These are phyloP conservation scores for Xylaria arbuscula DNA, from an alignment of 2,329 filamentous ascomycete genomes.

Conservation along the genomic window DNA sequence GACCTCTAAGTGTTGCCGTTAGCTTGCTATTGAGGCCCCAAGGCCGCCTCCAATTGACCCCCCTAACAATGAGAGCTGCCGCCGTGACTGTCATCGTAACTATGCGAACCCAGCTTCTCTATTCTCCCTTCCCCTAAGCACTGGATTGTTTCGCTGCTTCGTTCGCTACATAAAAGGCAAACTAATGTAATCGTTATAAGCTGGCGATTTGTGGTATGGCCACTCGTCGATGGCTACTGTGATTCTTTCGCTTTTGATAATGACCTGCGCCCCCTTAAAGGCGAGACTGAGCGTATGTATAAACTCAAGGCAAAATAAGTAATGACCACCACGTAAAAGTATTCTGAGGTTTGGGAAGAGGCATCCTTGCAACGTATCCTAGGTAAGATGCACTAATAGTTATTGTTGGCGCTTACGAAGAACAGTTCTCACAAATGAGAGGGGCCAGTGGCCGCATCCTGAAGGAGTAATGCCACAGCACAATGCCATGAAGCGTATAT, in stretches of 20 bases:
- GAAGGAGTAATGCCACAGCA: background rate
- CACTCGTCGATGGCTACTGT: background rate
- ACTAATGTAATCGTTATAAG: too few species aligned
- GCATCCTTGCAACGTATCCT: background rate
- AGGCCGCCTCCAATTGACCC: too few species aligned
- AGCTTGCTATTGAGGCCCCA: too few species aligned
- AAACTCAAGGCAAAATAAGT: background rate
- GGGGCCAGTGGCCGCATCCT: background rate
- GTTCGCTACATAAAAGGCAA: too few species aligned
- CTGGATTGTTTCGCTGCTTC: too few species aligned
- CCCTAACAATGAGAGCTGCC: constrained; percentile 8
- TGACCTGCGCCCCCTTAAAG: background rate
- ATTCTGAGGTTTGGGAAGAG: background rate
- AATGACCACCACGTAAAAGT: background rate
- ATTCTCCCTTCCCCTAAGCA: background rate
- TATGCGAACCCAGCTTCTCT: background rate
- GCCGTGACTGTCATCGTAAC: background rate
- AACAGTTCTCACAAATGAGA: background rate
- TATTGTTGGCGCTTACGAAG: background rate
- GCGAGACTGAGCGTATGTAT: background rate
- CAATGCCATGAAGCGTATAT: background rate
- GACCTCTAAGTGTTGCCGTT: too few species aligned
- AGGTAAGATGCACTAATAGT: too few species aligned
- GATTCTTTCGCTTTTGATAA: background rate
- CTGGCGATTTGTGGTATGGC: too few species aligned